Base-by-base conservation (phyloP, 2,329 filamentous ascomycete species). In the Onygenales sp. region DNA sequence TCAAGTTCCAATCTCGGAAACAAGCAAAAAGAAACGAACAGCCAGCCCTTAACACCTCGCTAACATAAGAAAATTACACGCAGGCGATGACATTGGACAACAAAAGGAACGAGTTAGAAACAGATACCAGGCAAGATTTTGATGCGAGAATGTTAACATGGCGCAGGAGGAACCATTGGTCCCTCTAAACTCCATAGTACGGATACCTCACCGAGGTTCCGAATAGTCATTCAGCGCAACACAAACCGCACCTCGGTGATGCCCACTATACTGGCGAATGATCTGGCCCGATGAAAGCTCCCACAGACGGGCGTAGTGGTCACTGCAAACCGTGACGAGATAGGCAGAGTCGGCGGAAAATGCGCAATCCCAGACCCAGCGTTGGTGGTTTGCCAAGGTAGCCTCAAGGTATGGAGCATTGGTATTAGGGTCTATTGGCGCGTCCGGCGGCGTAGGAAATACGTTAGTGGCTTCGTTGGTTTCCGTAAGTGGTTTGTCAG, bases 361-460 rank as follows among this genome's bases (percentile, higher is more conserved):
- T 0, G 91, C 91, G 64, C 91, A 96, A 69, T 96, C 91, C 91
- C 91, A 96, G 1, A 96, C 91, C 91, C 91, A 96, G 52, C 91
- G 84, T 72, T 96, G 91, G 71, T 96, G 91, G 52, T 87, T 89
- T 21, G 87, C 87, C 1, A 96, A 80, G 1, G 89, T 94, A 2
- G 89, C 90, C 70, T 95, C 88, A 17, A 95, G 80, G 8, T 85
- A 86, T 61, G 93, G 43, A 77, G 85, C 68, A 78, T 81, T 7
- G 66, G 72, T 64, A 66, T 68, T 60, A 48, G 70, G 64, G 58
- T 73, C 64, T 60, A 73, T 71, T 43, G 69, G 71, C 2, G 67
- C 69, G 52, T 69, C 70, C 1, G 67, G 68, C 46, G 68, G 63
- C 33, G 65, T 60, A 27, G 65, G 64, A 58, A 72, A 68, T 13